Evolutionary conservation across 1,284 basidiomycete species (phyloP), one percentile per base, ranked within the genome.

Genomic region (Moniliella sp.): DNA sequence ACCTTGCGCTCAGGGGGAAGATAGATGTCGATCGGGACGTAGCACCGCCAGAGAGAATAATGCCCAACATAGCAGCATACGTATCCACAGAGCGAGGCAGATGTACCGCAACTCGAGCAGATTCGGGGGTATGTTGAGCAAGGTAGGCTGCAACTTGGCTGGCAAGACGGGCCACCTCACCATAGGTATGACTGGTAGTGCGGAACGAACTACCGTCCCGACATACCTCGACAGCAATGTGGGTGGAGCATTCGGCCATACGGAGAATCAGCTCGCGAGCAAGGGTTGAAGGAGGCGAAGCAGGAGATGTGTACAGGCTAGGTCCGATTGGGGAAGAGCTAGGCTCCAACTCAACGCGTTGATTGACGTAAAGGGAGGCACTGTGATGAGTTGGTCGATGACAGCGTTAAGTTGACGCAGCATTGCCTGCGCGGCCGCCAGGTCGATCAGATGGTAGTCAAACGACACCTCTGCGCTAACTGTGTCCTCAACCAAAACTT

Each of bases 1-100:
- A 32, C 33, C 33, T 57, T 53, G 3, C 61, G 46, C 13, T 50
- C 47, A 5, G 28, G 15, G 0, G 60, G 58, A 13, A 61, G 43
- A 17, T 53, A 48, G 25, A 44, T 46, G 32, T 59, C 58, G 13
- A 62, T 46, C 3, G 61, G 58, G 11, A 62, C 30, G 30, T 61
- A 62, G 7, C 45, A 33, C 11, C 43, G 42, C 56, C 47, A 7
- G 46, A 40, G 21, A 39, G 44, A 15, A 56, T 35, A 25, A 56
- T 41, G 4, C 36, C 54, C 2, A 54, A 30, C 1, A 53, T 42
- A 1, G 30, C 36, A 8, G 46, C 32, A 31, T 57, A 57, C 25
- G 52, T 48, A n/a, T 42, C 40, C 2, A 44, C 17, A 28, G 42
- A 43, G 15, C 54, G 46, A 21, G 36, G 28, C 5, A 57, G 34